Evolutionary conservation across 169 alveolate species (phyloP).

Genomic region (Plasmodium vinckei): DNA sequence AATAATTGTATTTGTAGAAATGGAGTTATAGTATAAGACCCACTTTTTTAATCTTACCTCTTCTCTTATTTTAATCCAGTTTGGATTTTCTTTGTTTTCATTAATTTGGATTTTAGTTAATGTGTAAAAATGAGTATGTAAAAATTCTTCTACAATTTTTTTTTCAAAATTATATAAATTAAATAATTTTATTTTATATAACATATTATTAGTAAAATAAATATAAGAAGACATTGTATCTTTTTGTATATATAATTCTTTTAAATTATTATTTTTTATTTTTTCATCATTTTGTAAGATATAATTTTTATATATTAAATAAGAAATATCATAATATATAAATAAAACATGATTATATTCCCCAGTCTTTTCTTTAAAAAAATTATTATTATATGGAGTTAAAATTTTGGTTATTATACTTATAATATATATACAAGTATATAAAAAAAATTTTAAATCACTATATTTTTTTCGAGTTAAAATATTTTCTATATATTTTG

Average conservation of each 20-base stretch:
- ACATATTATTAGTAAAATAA: conserved; percentile 15
- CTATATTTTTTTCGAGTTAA: conserved; percentile 13
- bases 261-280: not conserved
- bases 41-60: conserved; percentile 9
- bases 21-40: too few relatives aligned
- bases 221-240: conserved; percentile 36
- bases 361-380: not conserved
- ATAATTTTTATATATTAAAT: conserved; percentile 34
- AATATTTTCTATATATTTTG: conserved; percentile 6
- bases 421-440: conserved; percentile 53
- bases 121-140: conserved; percentile 1
- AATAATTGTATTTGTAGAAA: too few relatives aligned
- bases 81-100: not conserved
- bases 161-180: conserved; percentile 53
- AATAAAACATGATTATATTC: conserved; percentile 10
- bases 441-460: conserved; percentile 46
- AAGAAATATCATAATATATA: conserved; percentile 42
- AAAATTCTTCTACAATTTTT: conserved; percentile 7
- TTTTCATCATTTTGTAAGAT: not conserved
- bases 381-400: not conserved
- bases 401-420: not conserved
- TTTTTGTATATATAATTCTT: conserved; percentile 20
- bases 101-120: not conserved
- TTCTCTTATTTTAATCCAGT: conserved; percentile 9
- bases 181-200: conserved; percentile 18